These are phyloP conservation scores for Saccharomyces pastorianus DNA, from an alignment of 1,139 yeast genomes.

Conservation along the genomic window DNA sequence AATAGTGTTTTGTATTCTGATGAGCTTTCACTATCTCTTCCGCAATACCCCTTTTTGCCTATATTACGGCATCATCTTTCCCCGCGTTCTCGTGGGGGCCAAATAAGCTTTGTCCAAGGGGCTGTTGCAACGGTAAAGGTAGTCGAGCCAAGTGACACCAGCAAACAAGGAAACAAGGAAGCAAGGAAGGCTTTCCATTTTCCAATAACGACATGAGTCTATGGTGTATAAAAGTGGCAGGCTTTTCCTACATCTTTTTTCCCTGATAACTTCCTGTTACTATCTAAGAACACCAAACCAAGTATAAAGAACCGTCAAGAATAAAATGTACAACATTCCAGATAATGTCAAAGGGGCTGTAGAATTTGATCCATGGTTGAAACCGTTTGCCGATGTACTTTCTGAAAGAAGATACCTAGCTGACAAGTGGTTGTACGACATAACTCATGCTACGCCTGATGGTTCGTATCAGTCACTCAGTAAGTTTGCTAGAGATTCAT, in stretches of 20 bases:
- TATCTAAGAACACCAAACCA: background rate
- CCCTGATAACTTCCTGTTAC: background rate
- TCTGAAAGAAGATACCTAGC: constrained; percentile 48
- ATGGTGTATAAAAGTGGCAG: background rate
- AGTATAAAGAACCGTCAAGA: background rate
- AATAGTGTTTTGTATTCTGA: background rate
- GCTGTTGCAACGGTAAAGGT: background rate
- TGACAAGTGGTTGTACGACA: constrained; percentile 45
- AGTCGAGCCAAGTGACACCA: background rate
- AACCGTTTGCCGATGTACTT: constrained; percentile 62
- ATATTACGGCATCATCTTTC: background rate
- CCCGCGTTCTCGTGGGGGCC: background rate
- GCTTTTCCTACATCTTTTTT: background rate
- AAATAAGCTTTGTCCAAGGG: background rate
- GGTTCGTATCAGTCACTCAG: constrained; percentile 34
- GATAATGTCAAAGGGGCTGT: constrained; percentile 49
- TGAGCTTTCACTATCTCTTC: background rate
- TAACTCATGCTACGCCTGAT: constrained; percentile 24
- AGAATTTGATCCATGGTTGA: constrained; percentile 77
- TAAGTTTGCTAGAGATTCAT: constrained; percentile 43
- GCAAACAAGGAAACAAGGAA: background rate
- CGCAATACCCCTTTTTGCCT: background rate
- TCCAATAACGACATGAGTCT: background rate
- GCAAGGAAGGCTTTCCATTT: background rate
- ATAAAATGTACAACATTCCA: constrained; percentile 24